A percentile compares a stretch with the other conserved stretches of the same genome.
These are phyloP conservation scores for Ophidiomyces ophidiicola DNA, from an alignment of 2,329 filamentous ascomycete genomes.

Conservation along the genomic window DNA sequence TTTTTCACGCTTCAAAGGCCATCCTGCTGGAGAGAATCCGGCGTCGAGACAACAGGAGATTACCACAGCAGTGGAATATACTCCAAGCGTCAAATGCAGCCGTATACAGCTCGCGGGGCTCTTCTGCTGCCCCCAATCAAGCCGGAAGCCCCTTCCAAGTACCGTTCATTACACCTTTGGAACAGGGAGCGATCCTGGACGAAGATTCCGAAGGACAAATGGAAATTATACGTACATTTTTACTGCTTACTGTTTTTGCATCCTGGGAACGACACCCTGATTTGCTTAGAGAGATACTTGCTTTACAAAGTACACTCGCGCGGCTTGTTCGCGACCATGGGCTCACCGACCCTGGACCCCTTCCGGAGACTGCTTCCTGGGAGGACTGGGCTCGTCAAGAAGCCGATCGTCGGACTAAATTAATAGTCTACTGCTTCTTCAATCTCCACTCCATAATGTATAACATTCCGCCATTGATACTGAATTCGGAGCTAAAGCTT, in stretches of 20 bases:
- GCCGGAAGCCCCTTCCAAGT: slow-evolving; percentile 35
- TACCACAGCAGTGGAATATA: slow-evolving; percentile 33
- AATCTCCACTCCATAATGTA: slow-evolving; percentile 52
- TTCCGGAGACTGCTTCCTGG: slow-evolving; percentile 39
- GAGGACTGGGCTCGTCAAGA: slow-evolving; percentile 44
- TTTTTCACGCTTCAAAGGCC: slow-evolving; percentile 46
- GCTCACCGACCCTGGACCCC: slow-evolving; percentile 26
- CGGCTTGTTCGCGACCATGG: slow-evolving; percentile 45
- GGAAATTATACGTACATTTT: slow-evolving; percentile 40
- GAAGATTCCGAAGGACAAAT: slow-evolving; percentile 38
- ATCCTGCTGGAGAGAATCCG: slow-evolving; percentile 43
- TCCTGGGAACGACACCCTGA: slow-evolving; percentile 49
- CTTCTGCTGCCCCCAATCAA: slow-evolving; percentile 33
- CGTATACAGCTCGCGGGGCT: slow-evolving; percentile 30
- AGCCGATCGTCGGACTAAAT: slow-evolving; percentile 42
- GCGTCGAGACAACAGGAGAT: slow-evolving; percentile 37
- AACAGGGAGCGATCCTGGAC: slow-evolving; percentile 25
- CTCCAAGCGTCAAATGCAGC: slow-evolving; percentile 25
- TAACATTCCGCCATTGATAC: slow-evolving; percentile 47
- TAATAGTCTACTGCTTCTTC: slow-evolving; percentile 47
- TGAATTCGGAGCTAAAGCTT: slow-evolving; percentile 44
- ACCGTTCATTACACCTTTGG: slow-evolving; percentile 24
- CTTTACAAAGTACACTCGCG: slow-evolving; percentile 45
- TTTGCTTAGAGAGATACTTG: slow-evolving; percentile 45
- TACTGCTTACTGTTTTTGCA: slow-evolving; percentile 46